A percentile compares a stretch with the other conserved stretches of the same genome.
Evolutionary conservation across 768 basidiomycete species (phyloP).

Genomic region (Rhizopogon roseolus): DNA sequence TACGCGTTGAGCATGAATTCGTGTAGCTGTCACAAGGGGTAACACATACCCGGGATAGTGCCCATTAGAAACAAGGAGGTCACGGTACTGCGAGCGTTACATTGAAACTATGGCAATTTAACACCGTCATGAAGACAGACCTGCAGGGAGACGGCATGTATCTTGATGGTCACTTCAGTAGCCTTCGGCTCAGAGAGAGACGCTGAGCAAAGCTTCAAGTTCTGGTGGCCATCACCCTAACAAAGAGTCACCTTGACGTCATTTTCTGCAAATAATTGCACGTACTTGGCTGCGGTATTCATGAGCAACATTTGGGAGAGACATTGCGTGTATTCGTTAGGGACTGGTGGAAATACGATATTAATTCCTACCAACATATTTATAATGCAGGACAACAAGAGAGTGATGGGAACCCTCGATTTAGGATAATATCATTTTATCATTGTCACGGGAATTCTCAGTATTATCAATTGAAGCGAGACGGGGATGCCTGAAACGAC

Average conservation of each 20-base stretch:
- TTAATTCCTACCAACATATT: neutral
- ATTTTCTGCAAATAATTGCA: neutral
- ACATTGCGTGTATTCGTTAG: conserved; percentile 3
- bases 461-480: too few relatives aligned
- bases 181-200: conserved; percentile 31
- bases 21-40: conserved; percentile 10
- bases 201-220: conserved; percentile 21
- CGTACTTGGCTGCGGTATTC: conserved; percentile 14
- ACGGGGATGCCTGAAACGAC: too few relatives aligned
- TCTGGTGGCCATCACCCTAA: conserved; percentile 21
- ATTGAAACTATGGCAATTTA: neutral
- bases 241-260: neutral
- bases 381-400: neutral
- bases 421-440: too few relatives aligned
- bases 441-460: too few relatives aligned
- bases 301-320: conserved; percentile 8
- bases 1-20: conserved; percentile 28
- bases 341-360: neutral
- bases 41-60: conserved; percentile 31
- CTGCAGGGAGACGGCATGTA: conserved; percentile 54
- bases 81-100: conserved; percentile 38
- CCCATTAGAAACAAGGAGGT: conserved; percentile 38
- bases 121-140: conserved; percentile 12
- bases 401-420: neutral
- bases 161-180: conserved; percentile 49